These are phyloP conservation scores for Trichoderma breve DNA, from an alignment of 2,329 filamentous ascomycete species.

Conservation along the genomic window DNA sequence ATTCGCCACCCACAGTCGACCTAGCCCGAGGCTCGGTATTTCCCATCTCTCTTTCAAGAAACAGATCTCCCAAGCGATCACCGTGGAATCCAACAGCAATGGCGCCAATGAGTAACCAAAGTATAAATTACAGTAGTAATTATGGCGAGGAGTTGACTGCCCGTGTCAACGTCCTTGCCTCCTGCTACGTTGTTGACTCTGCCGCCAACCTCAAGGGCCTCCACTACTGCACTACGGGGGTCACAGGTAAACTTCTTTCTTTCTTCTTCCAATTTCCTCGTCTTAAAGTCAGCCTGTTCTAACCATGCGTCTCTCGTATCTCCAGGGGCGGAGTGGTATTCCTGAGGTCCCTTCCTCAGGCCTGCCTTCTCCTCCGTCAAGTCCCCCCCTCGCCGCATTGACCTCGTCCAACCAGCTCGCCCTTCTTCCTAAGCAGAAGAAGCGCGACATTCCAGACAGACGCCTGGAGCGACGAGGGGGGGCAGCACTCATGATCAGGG, in stretches of 20 bases:
- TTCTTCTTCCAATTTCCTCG: neutral
- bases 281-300: neutral
- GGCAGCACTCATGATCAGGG: constrained; percentile 94
- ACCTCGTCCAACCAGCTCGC: constrained; percentile 66
- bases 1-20: constrained; percentile 20
- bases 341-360: constrained; percentile 87
- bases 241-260: constrained; percentile 58
- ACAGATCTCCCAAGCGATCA: constrained; percentile 13
- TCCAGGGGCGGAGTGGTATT: constrained; percentile 83
- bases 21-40: constrained; percentile 19
- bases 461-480: constrained; percentile 67
- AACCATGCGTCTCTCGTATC: neutral
- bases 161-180: constrained; percentile 77
- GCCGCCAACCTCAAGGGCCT: constrained; percentile 73
- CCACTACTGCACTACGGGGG: constrained; percentile 94
- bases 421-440: constrained; percentile 57
- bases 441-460: constrained; percentile 42
- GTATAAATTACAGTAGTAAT: constrained; percentile 71
- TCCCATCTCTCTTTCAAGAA: neutral
- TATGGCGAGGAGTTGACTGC: constrained; percentile 66
- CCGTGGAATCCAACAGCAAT: constrained; percentile 41
- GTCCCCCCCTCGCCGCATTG: constrained; percentile 81
- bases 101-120: constrained; percentile 70
- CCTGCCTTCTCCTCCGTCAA: constrained; percentile 80
- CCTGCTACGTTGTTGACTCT: constrained; percentile 81